These are phyloP conservation scores for Phaeosphaeriaceae sp. DNA, from an alignment of 2,329 filamentous ascomycete genomes.

Conservation along the genomic window DNA sequence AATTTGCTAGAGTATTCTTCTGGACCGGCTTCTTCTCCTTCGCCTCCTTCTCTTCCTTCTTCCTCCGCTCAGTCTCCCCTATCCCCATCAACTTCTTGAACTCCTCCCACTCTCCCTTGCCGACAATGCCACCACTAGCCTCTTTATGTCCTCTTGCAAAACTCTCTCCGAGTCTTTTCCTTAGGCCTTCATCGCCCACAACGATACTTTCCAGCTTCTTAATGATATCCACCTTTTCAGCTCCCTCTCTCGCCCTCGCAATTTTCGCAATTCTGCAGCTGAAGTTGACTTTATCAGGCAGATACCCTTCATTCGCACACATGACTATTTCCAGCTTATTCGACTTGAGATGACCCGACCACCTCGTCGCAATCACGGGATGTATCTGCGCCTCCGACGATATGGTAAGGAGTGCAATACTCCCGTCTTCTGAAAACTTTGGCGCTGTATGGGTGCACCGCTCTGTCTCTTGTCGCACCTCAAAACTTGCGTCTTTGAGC, in stretches of 20 bases:
- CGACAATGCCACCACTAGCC: conserved; percentile 71
- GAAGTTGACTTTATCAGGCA: conserved; percentile 71
- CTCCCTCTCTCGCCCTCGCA: conserved; percentile 58
- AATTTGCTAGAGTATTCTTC: conserved; percentile 45
- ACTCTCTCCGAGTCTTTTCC: conserved; percentile 65
- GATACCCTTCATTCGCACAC: conserved; percentile 72
- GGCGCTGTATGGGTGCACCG: conserved; percentile 69
- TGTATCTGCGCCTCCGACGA: conserved; percentile 69
- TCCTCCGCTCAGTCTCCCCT: conserved; percentile 61
- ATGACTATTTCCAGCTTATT: conserved; percentile 69
- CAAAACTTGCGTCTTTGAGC: conserved; percentile 63
- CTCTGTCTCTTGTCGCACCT: conserved; percentile 69
- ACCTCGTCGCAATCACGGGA: conserved; percentile 71
- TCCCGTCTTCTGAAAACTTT: conserved; percentile 69
- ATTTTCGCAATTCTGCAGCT: conserved; percentile 69
- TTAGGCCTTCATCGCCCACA: conserved; percentile 40
- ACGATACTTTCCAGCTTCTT: conserved; percentile 64
- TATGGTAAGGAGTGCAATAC: conserved; percentile 70
- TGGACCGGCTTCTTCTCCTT: conserved; percentile 40
- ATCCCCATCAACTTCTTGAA: conserved; percentile 66
- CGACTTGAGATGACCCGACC: conserved; percentile 68
- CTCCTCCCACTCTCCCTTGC: conserved; percentile 69
- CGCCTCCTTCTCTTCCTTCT: conserved; percentile 41
- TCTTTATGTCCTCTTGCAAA: conserved; percentile 74
- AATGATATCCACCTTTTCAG: conserved; percentile 69